Percentiles rank a stretch among this genome's conserved stretches.
Conservation (phyloP, 83 land plant genomes). For the Picea abies region DNA sequence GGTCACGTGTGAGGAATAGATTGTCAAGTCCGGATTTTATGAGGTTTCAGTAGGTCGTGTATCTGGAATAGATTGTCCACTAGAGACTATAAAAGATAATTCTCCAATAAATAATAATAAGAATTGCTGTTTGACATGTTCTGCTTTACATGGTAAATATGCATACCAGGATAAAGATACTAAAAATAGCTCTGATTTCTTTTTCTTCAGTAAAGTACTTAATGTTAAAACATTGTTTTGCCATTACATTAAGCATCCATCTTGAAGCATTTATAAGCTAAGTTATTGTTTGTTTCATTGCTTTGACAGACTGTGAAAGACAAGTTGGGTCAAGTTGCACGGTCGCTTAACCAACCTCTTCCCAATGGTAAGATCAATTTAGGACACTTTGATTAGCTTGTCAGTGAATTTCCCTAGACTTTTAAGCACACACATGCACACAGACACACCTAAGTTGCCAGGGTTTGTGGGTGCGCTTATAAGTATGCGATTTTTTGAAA, state of each 20-base stretch:
- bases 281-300: slow-evolving; percentile 1
- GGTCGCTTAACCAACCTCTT: slow-evolving; percentile 59
- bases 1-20: background rate
- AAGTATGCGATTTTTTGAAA: no score
- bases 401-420: background rate
- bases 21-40: background rate
- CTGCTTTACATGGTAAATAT: background rate
- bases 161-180: background rate
- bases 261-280: background rate
- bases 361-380: slow-evolving; percentile 49
- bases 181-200: no score
- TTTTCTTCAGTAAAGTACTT: no score
- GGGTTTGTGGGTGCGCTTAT: no score
- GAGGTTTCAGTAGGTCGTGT: background rate
- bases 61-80: background rate
- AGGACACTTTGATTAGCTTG: background rate
- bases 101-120: background rate
- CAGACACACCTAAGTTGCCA: no score
- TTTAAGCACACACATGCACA: background rate
- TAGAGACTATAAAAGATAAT: background rate
- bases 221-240: no score
- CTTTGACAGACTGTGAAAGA: slow-evolving; percentile 67
- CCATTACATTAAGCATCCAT: no score
- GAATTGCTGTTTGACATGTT: background rate
- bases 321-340: slow-evolving; percentile 81